Evolutionary conservation across 192 early-diverging fungal species (phyloP).

Genomic region (Umbelopsis isabellina): DNA sequence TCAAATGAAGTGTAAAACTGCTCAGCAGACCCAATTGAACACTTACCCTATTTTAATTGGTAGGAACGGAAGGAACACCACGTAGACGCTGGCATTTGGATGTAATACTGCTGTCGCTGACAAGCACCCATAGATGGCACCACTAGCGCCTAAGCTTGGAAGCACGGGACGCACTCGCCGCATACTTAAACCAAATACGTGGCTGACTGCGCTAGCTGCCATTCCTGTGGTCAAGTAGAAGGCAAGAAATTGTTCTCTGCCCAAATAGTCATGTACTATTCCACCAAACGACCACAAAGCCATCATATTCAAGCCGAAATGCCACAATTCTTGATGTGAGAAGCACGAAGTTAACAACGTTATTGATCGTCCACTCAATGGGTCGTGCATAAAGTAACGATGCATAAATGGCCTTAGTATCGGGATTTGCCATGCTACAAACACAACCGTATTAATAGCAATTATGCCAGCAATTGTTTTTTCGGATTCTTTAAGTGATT

Average conservation of each 20-base stretch:
- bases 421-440: conserved; percentile 73
- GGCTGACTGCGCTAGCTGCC: conserved; percentile 68
- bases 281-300: conserved; percentile 72
- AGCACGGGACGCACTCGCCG: conserved; percentile 47
- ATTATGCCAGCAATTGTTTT: conserved; percentile 55
- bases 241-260: conserved; percentile 72
- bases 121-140: conserved; percentile 77
- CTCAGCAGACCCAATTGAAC: neutral
- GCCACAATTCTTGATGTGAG: conserved; percentile 73
- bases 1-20: too few species aligned
- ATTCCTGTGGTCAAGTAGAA: conserved; percentile 78
- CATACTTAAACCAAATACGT: conserved; percentile 53
- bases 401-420: conserved; percentile 70
- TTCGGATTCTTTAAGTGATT: conserved; percentile 30
- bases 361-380: conserved; percentile 63
- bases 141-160: conserved; percentile 82
- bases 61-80: conserved; percentile 66
- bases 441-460: conserved; percentile 75
- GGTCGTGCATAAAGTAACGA: conserved; percentile 79
- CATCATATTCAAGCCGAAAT: conserved; percentile 83
- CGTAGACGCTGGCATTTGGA: conserved; percentile 58
- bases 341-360: conserved; percentile 83
- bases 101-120: conserved; percentile 59
- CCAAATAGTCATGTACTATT: conserved; percentile 52
- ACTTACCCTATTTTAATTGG: conserved; percentile 42